Conservation (phyloP, 306 rosid genomes). For the Castanea sativa region DNA sequence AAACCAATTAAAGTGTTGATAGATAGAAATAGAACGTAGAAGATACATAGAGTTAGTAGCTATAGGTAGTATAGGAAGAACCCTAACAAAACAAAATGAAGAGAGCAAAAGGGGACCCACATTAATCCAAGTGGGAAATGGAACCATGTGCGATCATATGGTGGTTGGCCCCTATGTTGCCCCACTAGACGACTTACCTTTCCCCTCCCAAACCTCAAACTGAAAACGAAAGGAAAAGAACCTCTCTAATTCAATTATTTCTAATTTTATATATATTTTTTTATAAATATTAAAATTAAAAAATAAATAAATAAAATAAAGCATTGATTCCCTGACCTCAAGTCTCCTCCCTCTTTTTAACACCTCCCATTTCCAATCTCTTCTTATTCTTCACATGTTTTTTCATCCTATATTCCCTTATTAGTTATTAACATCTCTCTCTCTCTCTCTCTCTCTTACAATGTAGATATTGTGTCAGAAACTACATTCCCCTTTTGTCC, state of each 20-base stretch:
- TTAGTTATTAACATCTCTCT: background rate
- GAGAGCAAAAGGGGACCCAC: slow-evolving; percentile 14
- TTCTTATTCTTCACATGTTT: background rate
- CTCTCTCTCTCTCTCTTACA: background rate
- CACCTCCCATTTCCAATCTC: background rate
- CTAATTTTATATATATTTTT: too few relatives aligned
- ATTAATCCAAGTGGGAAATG: slow-evolving; percentile 35
- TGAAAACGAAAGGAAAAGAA: slow-evolving; percentile 20
- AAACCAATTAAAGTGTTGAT: background rate
- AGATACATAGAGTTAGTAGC: too few relatives aligned
- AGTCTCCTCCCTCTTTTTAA: background rate
- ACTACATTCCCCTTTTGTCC: background rate
- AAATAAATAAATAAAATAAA: too few relatives aligned
- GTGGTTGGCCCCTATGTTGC: slow-evolving; percentile 35
- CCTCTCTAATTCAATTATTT: slow-evolving; percentile 4
- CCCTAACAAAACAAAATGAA: background rate
- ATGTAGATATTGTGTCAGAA: background rate
- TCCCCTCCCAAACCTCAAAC: slow-evolving; percentile 26
- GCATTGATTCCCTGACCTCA: background rate
- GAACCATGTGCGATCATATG: slow-evolving; percentile 50
- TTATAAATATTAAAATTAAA: too few relatives aligned
- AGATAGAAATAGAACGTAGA: background rate
- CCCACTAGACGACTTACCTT: slow-evolving; percentile 31
- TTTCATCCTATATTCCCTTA: background rate
- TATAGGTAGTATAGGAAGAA: background rate